Evolutionary conservation across 495 filamentous ascomycete genomes (phyloP), one percentile per base, ranked within the genome.

Genomic region (Haplographium delicatum): DNA sequence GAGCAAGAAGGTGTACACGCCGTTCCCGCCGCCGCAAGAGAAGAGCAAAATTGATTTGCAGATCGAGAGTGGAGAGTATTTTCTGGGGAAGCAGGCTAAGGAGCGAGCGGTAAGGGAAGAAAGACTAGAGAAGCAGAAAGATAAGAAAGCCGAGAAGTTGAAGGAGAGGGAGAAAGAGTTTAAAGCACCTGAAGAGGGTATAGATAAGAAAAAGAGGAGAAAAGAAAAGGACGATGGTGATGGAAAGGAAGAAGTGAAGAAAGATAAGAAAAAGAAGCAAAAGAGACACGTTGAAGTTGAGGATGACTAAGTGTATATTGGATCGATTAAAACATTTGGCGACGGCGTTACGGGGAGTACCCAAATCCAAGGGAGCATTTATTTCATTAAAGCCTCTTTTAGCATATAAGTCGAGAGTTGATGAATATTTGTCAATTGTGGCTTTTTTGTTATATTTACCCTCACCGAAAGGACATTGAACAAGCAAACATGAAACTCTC

Each of bases 1-100:
- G 76, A 70, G 73, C 62, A 95, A 93, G 78, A 97, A 95, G 79
- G 68, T 76, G 8, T 96, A 95, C 72, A 96, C 91, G 43, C 88
- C 86, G 19, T 84, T 82, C 74, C 80, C 75, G 42, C 73, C 78
- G 26, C 66, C 72, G 25, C 59, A 68, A 39, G 68, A 74, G 54
- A 68, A 68, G 35, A 95, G 89, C 79, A 99, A 97, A 81, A 79
- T 99, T 53, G 93, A 99, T 67, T 70, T 93, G 65, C 91, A 97
- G 77, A 93, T 97, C 71, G 93, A 99, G 78, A 90, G 80, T 59
- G 94, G 94, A 64, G 93, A 97, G 72, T 97, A 93, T 70, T 96
- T 97, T 71, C 69, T 97, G 62, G 80, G 81, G 46, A 94, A 94
- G 75, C 81, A 93, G 62, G 89, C 87, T 41, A 94, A 90, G 75